Base-by-base conservation (phyloP, 805 yeast species). In the Ascoidea asiatica region DNA sequence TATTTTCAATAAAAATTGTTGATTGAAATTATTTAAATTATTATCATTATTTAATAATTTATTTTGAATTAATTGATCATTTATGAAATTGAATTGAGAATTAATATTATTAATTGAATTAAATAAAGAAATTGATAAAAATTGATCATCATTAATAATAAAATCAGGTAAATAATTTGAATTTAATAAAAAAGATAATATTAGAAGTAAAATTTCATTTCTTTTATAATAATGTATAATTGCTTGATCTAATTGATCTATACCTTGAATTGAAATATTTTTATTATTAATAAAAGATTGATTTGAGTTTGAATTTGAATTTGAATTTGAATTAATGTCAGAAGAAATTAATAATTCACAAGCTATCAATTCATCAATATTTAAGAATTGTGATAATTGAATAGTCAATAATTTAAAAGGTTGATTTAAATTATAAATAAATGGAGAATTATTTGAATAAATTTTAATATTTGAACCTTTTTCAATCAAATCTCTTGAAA, bases 291-390 rank as follows among this genome's bases (percentile, higher is more conserved):
- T 46, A 2, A 48, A 39, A n/a, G 52, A 33, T 23, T 48, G 63
- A 48, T 49, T 57, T 56, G 37, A 55, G 47, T 1, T 47, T 37
- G 65, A 47, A 39, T 57, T 65, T 19, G 47, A 41, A 19, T 43
- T 37, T 2, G 73, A 64, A 29, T 29, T 29, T 29, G 8, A 11
- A 29, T 29, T 29, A 29, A 29, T 29, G 35, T 29, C 15, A 11
- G 35, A 8, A 3, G 35, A 29, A 3, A 29, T 29, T 2, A 89
- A 66, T 21, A 85, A 56, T 55, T 87, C 84, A 1, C 94, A 92
- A 1, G 85, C 73, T 2, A 73, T 66, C 22, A 83, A 43, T 57
- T 90, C 97, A 59, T 90, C 95, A 43, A 90, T 64, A 42, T 83
- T 67, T 43, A 90, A 66, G 37, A 77, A 77, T 50, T 78, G 84